phyloP scores from a whole-genome alignment of 441 rosid genomes.

The Viola pubescens region DNA sequence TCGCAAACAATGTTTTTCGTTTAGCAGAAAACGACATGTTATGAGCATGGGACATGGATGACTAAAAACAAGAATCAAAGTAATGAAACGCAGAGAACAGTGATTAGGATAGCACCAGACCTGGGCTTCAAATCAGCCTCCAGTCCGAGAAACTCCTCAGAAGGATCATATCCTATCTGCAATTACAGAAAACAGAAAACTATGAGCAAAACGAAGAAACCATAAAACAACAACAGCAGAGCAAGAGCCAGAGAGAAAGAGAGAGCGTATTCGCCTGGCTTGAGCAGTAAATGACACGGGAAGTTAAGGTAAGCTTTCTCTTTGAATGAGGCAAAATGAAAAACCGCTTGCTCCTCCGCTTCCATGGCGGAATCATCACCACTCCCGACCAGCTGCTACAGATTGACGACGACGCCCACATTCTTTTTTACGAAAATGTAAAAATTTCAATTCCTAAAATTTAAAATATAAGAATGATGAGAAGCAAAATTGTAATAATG shows the following conservation, averaged over 20 bases:
- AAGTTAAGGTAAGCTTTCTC: slow-evolving; percentile 24
- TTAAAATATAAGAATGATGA: background rate
- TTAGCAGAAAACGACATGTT: slow-evolving; percentile 3
- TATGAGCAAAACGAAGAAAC: background rate
- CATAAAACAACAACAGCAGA: background rate
- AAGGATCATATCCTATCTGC: slow-evolving; percentile 72
- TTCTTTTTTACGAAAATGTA: too few relatives aligned
- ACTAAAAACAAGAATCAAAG: background rate
- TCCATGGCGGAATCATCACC: slow-evolving; percentile 33
- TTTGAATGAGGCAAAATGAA: slow-evolving; percentile 19
- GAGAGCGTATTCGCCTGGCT: slow-evolving; percentile 25
- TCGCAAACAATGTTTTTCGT: background rate
- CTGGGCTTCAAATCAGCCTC: slow-evolving; percentile 54
- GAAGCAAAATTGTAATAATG: background rate
- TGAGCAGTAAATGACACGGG: slow-evolving; percentile 37
- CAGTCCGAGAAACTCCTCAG: slow-evolving; percentile 62
- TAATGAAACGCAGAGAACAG: background rate
- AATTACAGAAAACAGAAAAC: slow-evolving; percentile 7
- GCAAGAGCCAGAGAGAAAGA: slow-evolving; percentile 4
- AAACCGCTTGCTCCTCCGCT: slow-evolving; percentile 16
- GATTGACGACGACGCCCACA: slow-evolving; percentile 21
- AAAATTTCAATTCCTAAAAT: too few relatives aligned
- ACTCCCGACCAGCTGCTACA: slow-evolving; percentile 24
- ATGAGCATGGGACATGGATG: background rate
- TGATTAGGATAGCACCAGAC: slow-evolving; percentile 17